Conservation (phyloP, 257 asterid genomes). For the Leptodermis oblonga region DNA sequence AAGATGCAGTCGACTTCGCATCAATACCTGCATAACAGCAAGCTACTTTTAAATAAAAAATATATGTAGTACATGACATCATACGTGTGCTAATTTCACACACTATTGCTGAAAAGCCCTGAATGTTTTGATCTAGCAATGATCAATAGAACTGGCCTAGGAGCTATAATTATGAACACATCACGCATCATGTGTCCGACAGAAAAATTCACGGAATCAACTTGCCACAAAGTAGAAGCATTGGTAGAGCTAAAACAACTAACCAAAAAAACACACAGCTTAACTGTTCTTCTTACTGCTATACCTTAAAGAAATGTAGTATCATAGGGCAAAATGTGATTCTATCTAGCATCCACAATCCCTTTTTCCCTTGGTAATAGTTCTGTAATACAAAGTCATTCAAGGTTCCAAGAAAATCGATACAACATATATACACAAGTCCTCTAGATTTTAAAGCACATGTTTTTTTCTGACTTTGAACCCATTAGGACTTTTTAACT, state of each 20-base stretch:
- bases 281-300: background rate
- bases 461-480: background rate
- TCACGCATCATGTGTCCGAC: background rate
- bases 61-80: background rate
- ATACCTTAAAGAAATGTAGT: background rate
- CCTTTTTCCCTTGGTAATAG: background rate
- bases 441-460: too few species aligned
- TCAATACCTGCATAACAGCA: conserved; percentile 48
- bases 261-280: background rate
- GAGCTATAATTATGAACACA: background rate
- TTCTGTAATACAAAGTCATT: background rate
- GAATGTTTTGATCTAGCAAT: background rate
- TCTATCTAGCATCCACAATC: background rate
- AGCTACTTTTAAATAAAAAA: background rate
- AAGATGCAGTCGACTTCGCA: conserved; percentile 41
- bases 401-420: too few species aligned
- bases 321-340: background rate
- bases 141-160: background rate
- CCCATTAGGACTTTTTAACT: background rate
- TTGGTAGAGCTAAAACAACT: background rate
- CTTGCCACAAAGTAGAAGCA: background rate
- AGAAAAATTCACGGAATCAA: background rate
- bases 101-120: background rate
- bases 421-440: too few species aligned
- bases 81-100: background rate